These are phyloP conservation scores for Paramecium octaurelia DNA, from an alignment of 73 alveolate genomes.

Conservation along the genomic window DNA sequence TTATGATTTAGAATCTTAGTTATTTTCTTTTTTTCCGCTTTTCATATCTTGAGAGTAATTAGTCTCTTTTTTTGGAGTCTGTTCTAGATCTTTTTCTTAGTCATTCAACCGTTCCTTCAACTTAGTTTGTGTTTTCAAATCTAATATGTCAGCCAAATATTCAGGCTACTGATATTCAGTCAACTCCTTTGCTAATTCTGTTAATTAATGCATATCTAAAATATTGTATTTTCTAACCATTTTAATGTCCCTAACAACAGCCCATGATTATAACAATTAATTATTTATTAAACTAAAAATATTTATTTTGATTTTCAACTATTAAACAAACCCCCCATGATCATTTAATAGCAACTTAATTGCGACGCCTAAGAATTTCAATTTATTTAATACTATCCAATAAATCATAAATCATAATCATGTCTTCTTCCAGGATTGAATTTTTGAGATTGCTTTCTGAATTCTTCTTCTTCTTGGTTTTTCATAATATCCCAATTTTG, in stretches of 20 bases:
- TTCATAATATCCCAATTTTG: slow-evolving; percentile 8
- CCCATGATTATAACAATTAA: neutral
- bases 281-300: neutral
- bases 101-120: neutral
- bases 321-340: neutral
- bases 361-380: neutral
- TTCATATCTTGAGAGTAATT: neutral
- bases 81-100: neutral
- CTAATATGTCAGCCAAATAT: neutral
- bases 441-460: neutral
- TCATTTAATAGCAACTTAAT: neutral
- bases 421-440: slow-evolving; percentile 3
- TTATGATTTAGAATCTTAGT: neutral
- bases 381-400: neutral
- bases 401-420: slow-evolving; percentile 3
- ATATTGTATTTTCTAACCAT: neutral
- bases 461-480: neutral
- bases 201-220: neutral
- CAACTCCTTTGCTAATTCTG: neutral
- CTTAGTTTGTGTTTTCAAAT: neutral
- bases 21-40: neutral
- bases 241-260: neutral
- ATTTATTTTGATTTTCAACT: neutral
- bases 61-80: neutral
- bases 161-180: slow-evolving; percentile 5